phyloP scores from a whole-genome alignment of 495 filamentous ascomycete species.

The Penicillium turbatum region DNA sequence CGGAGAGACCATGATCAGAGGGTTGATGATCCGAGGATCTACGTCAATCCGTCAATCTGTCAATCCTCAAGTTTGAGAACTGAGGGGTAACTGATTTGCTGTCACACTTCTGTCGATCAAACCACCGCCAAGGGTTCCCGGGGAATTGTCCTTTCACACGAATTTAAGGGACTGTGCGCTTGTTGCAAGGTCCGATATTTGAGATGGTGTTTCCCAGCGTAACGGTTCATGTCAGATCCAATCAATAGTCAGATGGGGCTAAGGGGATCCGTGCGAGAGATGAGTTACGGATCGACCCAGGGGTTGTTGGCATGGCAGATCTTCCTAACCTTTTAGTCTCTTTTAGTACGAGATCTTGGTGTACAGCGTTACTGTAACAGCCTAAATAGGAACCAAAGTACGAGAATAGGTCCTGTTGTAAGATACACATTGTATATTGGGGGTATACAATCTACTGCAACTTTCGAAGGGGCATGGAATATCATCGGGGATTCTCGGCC shows the following conservation, averaged over 20 bases:
- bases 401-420: background rate
- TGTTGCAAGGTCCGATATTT: constrained; percentile 26
- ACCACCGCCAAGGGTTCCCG: background rate
- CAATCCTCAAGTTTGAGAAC: background rate
- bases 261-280: constrained; percentile 23
- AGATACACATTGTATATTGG: background rate
- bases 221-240: constrained; percentile 32
- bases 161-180: background rate
- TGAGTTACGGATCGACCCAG: constrained; percentile 25
- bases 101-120: constrained; percentile 1
- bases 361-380: background rate
- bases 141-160: constrained; percentile 8
- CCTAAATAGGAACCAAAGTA: background rate
- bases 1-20: constrained; percentile 4
- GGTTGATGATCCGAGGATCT: constrained; percentile 18
- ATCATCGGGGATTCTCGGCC: constrained; percentile 10
- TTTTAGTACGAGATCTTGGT: too few species aligned
- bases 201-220: constrained; percentile 25
- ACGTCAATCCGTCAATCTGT: background rate
- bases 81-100: background rate
- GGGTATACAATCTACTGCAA: background rate
- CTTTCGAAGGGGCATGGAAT: background rate
- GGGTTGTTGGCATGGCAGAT: constrained; percentile 19
- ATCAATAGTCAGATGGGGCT: constrained; percentile 28
- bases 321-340: background rate